Conservation (phyloP, 495 filamentous ascomycete genomes). For the Hypomontagnella submonticulosa region DNA sequence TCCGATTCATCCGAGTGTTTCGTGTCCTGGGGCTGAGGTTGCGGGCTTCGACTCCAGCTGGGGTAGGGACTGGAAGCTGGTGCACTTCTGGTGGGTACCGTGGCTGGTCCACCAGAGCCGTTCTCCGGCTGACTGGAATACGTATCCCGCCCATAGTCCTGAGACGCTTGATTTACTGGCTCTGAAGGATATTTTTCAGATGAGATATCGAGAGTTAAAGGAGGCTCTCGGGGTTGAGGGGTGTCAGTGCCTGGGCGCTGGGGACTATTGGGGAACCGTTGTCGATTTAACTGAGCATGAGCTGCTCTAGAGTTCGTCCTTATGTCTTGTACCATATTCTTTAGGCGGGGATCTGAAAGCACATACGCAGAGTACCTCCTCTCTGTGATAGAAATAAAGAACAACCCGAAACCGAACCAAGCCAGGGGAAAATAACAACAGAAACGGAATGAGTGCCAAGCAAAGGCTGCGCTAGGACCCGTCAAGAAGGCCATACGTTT, state of each 20-base stretch:
- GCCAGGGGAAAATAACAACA: neutral
- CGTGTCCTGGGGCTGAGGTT: constrained; percentile 10
- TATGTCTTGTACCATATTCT: constrained; percentile 15
- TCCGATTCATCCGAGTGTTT: constrained; percentile 41
- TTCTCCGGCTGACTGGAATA: constrained; percentile 10
- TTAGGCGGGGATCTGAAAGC: constrained; percentile 25
- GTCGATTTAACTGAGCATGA: neutral
- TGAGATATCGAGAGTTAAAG: neutral
- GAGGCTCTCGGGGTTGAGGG: constrained; percentile 1
- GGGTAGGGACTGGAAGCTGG: constrained; percentile 16
- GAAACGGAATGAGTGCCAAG: constrained; percentile 34
- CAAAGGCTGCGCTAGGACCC: neutral
- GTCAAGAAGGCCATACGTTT: constrained; percentile 12
- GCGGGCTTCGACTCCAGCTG: constrained; percentile 18
- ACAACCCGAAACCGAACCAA: neutral
- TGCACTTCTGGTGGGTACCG: neutral
- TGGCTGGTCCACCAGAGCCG: neutral
- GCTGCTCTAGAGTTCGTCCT: neutral
- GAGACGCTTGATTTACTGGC: constrained; percentile 11
- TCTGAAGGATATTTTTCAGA: neutral
- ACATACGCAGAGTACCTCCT: constrained; percentile 2
- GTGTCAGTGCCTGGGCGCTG: too few species aligned
- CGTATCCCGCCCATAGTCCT: constrained; percentile 14
- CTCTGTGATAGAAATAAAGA: constrained; percentile 20
- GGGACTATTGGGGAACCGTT: neutral